phyloP scores from a whole-genome alignment of 2,329 filamentous ascomycete genomes.

The Aspergillus sp. region DNA sequence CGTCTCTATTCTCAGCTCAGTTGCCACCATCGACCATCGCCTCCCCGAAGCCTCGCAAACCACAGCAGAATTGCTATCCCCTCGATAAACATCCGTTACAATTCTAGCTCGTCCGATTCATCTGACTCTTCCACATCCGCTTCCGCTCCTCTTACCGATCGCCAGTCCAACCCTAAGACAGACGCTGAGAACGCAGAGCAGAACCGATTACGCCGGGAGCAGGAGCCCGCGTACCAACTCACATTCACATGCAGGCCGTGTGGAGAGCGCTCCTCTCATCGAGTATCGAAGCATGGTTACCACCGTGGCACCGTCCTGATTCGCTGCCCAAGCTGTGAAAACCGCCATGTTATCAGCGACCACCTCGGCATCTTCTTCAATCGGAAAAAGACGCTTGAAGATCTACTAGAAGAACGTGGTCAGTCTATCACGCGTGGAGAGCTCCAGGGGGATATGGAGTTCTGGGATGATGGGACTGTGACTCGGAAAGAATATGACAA shows the following conservation, averaged over 20 bases:
- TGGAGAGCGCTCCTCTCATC: constrained; percentile 74
- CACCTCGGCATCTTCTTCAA: constrained; percentile 67
- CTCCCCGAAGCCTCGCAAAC: neutral
- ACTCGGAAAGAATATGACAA: constrained; percentile 25
- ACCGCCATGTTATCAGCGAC: constrained; percentile 88
- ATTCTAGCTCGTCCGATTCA: constrained; percentile 32
- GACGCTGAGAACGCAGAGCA: constrained; percentile 35
- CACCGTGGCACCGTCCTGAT: constrained; percentile 87
- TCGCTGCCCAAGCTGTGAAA: constrained; percentile 80
- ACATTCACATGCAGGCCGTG: constrained; percentile 94
- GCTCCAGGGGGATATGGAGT: constrained; percentile 83
- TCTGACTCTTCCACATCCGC: constrained; percentile 1
- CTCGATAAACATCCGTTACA: constrained; percentile 24
- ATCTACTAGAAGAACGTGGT: constrained; percentile 41
- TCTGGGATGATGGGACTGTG: constrained; percentile 75
- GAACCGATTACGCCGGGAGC: constrained; percentile 37
- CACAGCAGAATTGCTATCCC: constrained; percentile 4
- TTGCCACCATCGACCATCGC: constrained; percentile 14
- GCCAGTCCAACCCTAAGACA: constrained; percentile 23
- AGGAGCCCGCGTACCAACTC: constrained; percentile 75
- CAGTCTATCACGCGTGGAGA: constrained; percentile 80
- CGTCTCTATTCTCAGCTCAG: constrained; percentile 23
- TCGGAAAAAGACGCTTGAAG: constrained; percentile 42
- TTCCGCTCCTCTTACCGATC: constrained; percentile 33
- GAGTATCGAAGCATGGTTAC: constrained; percentile 90